Evolutionary conservation across 2,329 filamentous ascomycete genomes (phyloP).

Genomic region (Beauveria australis): DNA sequence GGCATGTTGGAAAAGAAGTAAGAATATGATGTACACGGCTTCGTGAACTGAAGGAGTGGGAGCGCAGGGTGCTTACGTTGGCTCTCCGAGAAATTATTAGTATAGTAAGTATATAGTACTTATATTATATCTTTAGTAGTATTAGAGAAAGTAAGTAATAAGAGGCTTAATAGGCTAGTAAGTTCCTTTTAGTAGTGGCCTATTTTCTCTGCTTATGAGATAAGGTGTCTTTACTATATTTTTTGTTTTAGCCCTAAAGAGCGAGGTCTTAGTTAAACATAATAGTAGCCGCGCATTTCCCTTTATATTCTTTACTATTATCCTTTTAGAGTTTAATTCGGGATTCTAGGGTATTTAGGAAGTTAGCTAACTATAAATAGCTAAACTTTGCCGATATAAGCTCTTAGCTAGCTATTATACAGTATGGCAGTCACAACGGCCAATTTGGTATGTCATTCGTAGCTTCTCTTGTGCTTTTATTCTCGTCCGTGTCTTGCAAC

Average conservation of each 20-base stretch:
- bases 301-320: not conserved
- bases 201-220: not conserved
- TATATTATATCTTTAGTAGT: not conserved
- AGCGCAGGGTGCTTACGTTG: no score
- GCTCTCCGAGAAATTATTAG: no score
- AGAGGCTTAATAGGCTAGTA: not conserved
- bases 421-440: no score
- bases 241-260: not conserved
- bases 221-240: not conserved
- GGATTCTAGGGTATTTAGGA: not conserved
- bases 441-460: no score
- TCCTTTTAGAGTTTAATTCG: not conserved
- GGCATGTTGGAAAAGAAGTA: not conserved
- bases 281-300: not conserved
- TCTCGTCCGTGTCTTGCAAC: no score
- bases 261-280: not conserved
- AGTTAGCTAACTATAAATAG: not conserved
- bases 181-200: not conserved
- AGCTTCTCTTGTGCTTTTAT: no score
- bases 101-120: not conserved
- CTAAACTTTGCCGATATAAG: not conserved
- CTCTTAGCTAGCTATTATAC: not conserved
- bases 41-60: not conserved
- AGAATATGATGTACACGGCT: not conserved
- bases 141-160: not conserved